Conservation (phyloP, 1,139 yeast genomes). For the Hanseniaspora sp. region DNA sequence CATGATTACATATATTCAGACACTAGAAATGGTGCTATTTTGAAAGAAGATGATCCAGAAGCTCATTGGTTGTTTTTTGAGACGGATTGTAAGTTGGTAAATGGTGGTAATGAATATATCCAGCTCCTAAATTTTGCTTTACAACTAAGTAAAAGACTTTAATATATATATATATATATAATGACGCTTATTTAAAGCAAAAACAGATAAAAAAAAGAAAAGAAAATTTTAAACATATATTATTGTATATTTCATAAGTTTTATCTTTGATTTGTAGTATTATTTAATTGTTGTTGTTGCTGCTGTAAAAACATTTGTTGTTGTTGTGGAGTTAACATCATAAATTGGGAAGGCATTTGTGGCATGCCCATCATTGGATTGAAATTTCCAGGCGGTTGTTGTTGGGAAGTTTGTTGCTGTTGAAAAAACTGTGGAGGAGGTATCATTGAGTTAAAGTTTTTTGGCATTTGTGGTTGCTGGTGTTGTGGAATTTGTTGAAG, state of each 20-base stretch:
- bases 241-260: constrained; percentile 15
- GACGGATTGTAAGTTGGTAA: constrained; percentile 62
- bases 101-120: constrained; percentile 85
- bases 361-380: constrained; percentile 19
- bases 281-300: constrained; percentile 1
- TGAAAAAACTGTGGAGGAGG: constrained; percentile 19
- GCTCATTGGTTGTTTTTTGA: constrained; percentile 59
- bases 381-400: constrained; percentile 18
- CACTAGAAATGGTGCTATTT: background rate
- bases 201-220: background rate
- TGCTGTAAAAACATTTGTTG: constrained; percentile 17
- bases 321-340: constrained; percentile 20
- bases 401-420: constrained; percentile 22
- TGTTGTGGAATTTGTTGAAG: background rate
- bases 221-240: too few relatives aligned
- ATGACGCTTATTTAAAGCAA: background rate
- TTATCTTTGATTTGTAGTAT: background rate
- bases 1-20: constrained; percentile 53
- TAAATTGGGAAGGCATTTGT: constrained; percentile 22
- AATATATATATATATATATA: background rate
- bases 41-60: constrained; percentile 40
- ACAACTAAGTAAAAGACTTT: constrained; percentile 33
- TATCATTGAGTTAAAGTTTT: constrained; percentile 19
- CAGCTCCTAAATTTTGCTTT: constrained; percentile 64
- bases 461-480: background rate